phyloP scores from a whole-genome alignment of 2,329 filamentous ascomycete species.

The Cytospora schulzeri region DNA sequence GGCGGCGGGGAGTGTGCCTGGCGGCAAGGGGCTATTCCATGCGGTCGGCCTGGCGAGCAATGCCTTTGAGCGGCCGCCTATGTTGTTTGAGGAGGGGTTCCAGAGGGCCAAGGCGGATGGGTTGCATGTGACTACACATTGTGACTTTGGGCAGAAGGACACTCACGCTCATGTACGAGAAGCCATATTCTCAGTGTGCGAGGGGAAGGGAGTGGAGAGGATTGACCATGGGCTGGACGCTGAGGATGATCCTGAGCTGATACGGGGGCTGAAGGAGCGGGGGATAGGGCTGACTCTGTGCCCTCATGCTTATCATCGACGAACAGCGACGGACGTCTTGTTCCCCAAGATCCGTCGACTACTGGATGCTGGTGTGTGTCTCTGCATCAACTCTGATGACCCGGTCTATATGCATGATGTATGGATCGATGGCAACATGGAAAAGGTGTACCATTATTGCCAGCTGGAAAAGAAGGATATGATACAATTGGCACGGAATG shows the following conservation, averaged over 20 bases:
- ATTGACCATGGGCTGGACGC: slow-evolving; percentile 48
- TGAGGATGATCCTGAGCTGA: slow-evolving; percentile 38
- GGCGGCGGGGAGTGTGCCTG: slow-evolving; percentile 32
- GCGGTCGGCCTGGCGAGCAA: slow-evolving; percentile 51
- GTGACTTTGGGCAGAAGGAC: slow-evolving; percentile 54
- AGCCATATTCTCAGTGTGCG: slow-evolving; percentile 37
- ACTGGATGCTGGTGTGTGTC: slow-evolving; percentile 46
- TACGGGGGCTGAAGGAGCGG: slow-evolving; percentile 36
- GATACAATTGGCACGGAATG: slow-evolving; percentile 43
- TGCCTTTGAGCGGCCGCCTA: slow-evolving; percentile 47
- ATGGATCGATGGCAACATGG: slow-evolving; percentile 51
- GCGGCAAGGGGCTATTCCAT: slow-evolving; percentile 44
- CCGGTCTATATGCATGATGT: slow-evolving; percentile 53
- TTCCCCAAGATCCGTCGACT: slow-evolving; percentile 48
- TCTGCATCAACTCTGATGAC: slow-evolving; percentile 52
- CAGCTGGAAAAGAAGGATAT: slow-evolving; percentile 45
- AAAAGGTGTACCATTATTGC: slow-evolving; percentile 46
- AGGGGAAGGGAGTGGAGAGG: slow-evolving; percentile 38
- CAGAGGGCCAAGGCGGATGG: slow-evolving; percentile 42
- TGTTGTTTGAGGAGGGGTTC: slow-evolving; percentile 47
- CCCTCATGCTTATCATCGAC: slow-evolving; percentile 45
- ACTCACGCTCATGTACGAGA: slow-evolving; percentile 47
- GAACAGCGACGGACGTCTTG: slow-evolving; percentile 44
- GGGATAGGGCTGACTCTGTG: slow-evolving; percentile 45
- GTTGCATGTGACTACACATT: slow-evolving; percentile 51